Percentiles rank a stretch among this genome's conserved stretches.
Conservation (phyloP, 2,329 filamentous ascomycete genomes). For the Thyridium curvatum region DNA sequence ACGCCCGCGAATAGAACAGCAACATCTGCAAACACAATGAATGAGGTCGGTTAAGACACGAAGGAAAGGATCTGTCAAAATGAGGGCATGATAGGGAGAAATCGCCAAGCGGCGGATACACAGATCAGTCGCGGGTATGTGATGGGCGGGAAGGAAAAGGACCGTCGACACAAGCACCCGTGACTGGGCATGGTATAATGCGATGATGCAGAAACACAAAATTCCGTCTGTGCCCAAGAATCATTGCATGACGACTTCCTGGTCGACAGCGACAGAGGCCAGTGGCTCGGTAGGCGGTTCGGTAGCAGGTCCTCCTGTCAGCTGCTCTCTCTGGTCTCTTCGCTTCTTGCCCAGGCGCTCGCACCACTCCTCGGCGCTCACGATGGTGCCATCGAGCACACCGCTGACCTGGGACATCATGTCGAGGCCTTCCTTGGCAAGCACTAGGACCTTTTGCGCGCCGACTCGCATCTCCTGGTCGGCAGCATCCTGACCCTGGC, state of each 20-base stretch:
- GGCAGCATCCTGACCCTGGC: slow-evolving; percentile 28
- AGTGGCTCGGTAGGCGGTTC: slow-evolving; percentile 7
- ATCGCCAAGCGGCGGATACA: no score
- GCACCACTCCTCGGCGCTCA: slow-evolving; percentile 89
- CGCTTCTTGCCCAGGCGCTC: slow-evolving; percentile 59
- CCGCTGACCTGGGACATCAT: slow-evolving; percentile 90
- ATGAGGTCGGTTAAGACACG: no score
- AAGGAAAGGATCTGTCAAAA: no score
- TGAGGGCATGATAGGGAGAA: no score
- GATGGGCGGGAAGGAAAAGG: no score
- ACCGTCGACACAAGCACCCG: no score
- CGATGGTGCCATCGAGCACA: slow-evolving; percentile 82
- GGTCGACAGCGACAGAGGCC: slow-evolving; percentile 6
- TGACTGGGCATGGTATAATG: no score
- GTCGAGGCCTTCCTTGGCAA: slow-evolving; percentile 85
- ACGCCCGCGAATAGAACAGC: no score
- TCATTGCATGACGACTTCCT: slow-evolving; percentile 10
- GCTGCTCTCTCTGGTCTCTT: slow-evolving; percentile 20
- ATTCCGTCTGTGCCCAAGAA: no score
- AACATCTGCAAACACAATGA: no score
- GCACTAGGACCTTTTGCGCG: slow-evolving; percentile 60
- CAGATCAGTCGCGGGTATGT: no score
- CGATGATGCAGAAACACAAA: no score
- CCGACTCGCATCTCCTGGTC: slow-evolving; percentile 21
- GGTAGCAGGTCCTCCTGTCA: slow-evolving; percentile 8